Evolutionary conservation across 306 rosid genomes (phyloP).

Genomic region (Acacia confusa): DNA sequence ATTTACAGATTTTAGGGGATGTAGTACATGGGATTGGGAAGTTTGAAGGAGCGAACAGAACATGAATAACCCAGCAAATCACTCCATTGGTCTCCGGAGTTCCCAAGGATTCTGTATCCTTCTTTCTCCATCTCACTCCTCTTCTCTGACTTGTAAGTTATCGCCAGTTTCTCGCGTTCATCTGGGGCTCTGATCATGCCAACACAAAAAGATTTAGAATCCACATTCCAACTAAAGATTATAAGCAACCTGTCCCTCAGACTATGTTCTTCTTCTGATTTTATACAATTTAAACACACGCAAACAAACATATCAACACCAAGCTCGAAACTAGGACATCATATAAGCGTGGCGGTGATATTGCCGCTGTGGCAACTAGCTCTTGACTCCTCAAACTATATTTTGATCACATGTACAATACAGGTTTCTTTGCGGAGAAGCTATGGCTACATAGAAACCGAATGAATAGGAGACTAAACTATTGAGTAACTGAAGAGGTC

Average conservation of each 20-base stretch:
- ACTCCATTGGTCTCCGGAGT: conserved; percentile 98
- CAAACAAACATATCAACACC: too few relatives aligned
- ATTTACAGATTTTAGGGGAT: conserved; percentile 40
- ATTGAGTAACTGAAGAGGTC: neutral
- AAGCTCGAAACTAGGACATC: too few relatives aligned
- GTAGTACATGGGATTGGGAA: conserved; percentile 95
- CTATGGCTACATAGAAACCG: neutral
- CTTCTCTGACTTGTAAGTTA: conserved; percentile 75
- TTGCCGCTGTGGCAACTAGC: too few relatives aligned
- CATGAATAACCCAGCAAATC: conserved; percentile 69
- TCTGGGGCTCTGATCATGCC: conserved; percentile 51
- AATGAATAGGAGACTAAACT: neutral
- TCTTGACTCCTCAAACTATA: neutral
- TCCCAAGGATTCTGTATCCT: conserved; percentile 78
- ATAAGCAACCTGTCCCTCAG: conserved; percentile 8
- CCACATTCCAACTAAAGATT: conserved; percentile 24
- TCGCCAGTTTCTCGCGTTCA: conserved; percentile 68
- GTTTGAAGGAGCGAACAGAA: conserved; percentile 79
- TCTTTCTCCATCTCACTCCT: conserved; percentile 76
- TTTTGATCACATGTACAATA: neutral
- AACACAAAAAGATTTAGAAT: conserved; percentile 18
- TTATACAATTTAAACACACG: too few relatives aligned
- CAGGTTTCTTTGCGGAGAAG: neutral
- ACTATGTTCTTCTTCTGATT: neutral
- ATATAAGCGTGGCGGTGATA: too few relatives aligned